These are phyloP conservation scores for Gleditsia sinensis DNA, from an alignment of 306 rosid species.

Conservation along the genomic window DNA sequence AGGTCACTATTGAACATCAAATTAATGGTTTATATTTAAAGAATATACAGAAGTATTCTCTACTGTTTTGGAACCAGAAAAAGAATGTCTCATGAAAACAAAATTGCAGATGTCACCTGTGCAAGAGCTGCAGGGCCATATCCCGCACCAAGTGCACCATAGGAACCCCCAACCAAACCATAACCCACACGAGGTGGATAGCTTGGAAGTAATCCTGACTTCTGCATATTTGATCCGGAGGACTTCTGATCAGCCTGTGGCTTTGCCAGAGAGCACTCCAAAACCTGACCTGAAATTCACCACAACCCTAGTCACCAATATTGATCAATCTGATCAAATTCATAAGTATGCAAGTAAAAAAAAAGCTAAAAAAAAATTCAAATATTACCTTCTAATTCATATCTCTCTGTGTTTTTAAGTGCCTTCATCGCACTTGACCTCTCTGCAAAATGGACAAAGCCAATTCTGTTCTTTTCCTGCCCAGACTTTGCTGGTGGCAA, in stretches of 20 bases:
- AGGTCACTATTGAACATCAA: slow-evolving; percentile 16
- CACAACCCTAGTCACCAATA: slow-evolving; percentile 17
- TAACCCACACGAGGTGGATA: slow-evolving; percentile 75
- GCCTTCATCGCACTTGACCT: slow-evolving; percentile 94
- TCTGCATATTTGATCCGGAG: slow-evolving; percentile 62
- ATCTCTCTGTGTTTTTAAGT: slow-evolving; percentile 79
- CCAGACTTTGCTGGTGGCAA: slow-evolving; percentile 88
- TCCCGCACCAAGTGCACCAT: slow-evolving; percentile 78
- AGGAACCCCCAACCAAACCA: slow-evolving; percentile 72
- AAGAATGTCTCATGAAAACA: background rate
- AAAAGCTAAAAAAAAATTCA: slow-evolving; percentile 1
- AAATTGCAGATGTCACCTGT: slow-evolving; percentile 53
- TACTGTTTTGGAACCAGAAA: background rate
- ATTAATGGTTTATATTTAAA: background rate
- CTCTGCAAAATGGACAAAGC: slow-evolving; percentile 92
- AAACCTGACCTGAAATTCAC: slow-evolving; percentile 64
- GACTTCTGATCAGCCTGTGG: slow-evolving; percentile 91
- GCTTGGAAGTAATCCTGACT: slow-evolving; percentile 75
- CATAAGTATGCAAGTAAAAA: background rate
- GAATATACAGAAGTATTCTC: background rate
- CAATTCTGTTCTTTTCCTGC: slow-evolving; percentile 83
- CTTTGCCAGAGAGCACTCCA: slow-evolving; percentile 94
- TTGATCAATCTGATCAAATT: slow-evolving; percentile 12
- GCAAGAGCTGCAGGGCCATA: slow-evolving; percentile 70
- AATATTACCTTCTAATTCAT: slow-evolving; percentile 73